A percentile compares a stretch with the other conserved stretches of the same genome.
Conservation (phyloP, 805 yeast species). For the Metschnikowia drakensbergensis region DNA sequence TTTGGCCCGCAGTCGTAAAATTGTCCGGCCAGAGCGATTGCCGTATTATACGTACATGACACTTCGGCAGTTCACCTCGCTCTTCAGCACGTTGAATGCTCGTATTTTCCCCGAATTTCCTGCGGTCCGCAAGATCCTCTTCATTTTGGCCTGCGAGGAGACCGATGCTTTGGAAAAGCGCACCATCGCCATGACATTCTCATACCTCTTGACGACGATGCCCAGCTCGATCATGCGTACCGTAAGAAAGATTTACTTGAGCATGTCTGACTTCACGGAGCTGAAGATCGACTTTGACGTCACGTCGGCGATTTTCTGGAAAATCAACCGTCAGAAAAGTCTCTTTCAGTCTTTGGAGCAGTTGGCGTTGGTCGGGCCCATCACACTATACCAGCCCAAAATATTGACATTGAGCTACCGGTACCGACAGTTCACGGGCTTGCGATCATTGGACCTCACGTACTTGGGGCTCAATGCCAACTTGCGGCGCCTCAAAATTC, state of each 20-base stretch:
- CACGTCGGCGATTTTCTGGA: background rate
- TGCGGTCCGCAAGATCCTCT: background rate
- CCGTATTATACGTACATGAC: slow-evolving; percentile 3
- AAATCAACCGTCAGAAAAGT: background rate
- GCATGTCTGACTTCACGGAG: background rate
- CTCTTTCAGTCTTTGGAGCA: slow-evolving; percentile 4
- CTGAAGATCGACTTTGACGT: slow-evolving; percentile 1
- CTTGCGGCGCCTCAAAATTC: slow-evolving; percentile 3
- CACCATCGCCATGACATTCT: background rate
- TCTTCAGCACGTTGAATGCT: background rate
- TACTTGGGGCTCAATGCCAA: slow-evolving; percentile 2
- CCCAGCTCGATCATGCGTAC: slow-evolving; percentile 3
- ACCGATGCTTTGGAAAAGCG: background rate
- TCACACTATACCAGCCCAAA: background rate
- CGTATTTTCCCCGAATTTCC: slow-evolving; percentile 4
- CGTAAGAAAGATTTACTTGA: slow-evolving; percentile 1
- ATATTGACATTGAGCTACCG: slow-evolving; percentile 1
- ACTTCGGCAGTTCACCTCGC: slow-evolving; percentile 3
- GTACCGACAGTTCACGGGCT: background rate
- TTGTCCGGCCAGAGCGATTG: slow-evolving; percentile 3
- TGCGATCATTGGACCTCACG: slow-evolving; percentile 2
- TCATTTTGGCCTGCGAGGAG: slow-evolving; percentile 3
- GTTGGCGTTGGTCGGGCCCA: slow-evolving; percentile 5
- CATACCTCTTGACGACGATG: slow-evolving; percentile 1
- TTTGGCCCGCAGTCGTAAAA: slow-evolving; percentile 4